Base-by-base conservation (phyloP, 2,329 filamentous ascomycete species). In the Paraphaeosphaeria sporulosa region DNA sequence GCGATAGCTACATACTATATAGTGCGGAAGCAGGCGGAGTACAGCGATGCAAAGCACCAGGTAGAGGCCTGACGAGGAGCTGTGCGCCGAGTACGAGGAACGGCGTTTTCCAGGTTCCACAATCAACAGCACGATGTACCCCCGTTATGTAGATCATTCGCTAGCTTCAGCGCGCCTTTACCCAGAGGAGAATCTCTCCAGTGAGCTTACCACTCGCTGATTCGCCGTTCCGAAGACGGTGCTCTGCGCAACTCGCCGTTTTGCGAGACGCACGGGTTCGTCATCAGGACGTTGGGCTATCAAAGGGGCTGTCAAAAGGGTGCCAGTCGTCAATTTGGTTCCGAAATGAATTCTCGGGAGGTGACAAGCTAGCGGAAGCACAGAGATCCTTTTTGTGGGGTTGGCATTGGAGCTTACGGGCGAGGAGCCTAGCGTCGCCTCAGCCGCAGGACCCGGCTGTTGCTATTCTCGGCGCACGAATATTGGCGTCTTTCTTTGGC, bases 301-400 rank as follows among this genome's bases (percentile, higher is more conserved):
- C 32, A 17, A 38, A 38, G 8, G 48, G 48, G 30, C n/a, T 8
- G 30, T 30, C 6, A 17, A 51, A 23, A 19, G 48, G 30, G 17
- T 36, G 38, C 9, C 6, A 13, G 17, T 34, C 3, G 51, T 23
- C 51, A 34, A 32, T 44, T 21, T 19, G 9, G 13, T 32, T 34
- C 51, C 36, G 38, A 43, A 53, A 44, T 54, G 38, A 43, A 17
- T 15, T 32, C 8, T 43, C 38, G 38, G 38, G 38, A 43, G 23
- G 38, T 44, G 51, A 21, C 51, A 43, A 32, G 17, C 21, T 34
- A 23, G 51, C 51, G 51, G 51, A 34, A 44, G 51, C 51, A 54
- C 38, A 32, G 38, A 54, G 34, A 54, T 54, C 38, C 34, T 44
- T 52, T 54, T 54, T 54, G 51, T 54, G 51, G 51, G 51, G 51